Evolutionary conservation across 495 filamentous ascomycete species (phyloP), one percentile per base, ranked within the genome.

Genomic region (Xylaria venustula): DNA sequence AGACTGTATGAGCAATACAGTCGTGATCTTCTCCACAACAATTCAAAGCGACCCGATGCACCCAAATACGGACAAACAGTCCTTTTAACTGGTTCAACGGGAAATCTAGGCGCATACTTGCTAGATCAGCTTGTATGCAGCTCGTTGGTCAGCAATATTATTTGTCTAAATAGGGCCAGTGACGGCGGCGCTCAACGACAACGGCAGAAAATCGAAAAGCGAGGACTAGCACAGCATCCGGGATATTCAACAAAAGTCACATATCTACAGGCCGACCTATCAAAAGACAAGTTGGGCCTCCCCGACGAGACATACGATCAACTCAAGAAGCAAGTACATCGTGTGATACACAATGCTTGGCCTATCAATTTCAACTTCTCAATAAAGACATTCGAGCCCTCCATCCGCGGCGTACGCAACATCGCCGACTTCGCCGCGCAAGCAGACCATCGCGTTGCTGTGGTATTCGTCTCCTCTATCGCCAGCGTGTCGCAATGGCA

Each of bases 311-410:
- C 8, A 7, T 49, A 49, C 14, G 19, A 28, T 20, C 4, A 17
- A 7, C 7, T 28, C 12, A 28, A 28, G 12, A 17, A 15, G 30
- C 30, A 34, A 34, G 30, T 34, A 11, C 30, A 34, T 34, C 30
- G 30, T 34, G 74, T 86, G 28, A 80, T 84, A 57, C 82, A 85
- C 73, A 82, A 80, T 67, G 78, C 80, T 51, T 87, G 83, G 84
- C 76, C 73, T 0, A 81, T 86, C 22, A 75, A 86, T 68, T 86
- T 85, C 75, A 83, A 84, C 62, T 67, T 72, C 40, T 66, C 79
- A 0, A 67, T 84, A 48, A 70, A 70, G 17, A 77, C 77, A 5
- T 86, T 85, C 46, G 73, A 79, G 36, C 73, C 76, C 5, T 75
- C 81, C 53, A 77, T 86, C 44, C 57, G 57, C 3, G 82, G 81